Base-by-base conservation (phyloP, 768 basidiomycete genomes). In the Podaxis sp. region DNA sequence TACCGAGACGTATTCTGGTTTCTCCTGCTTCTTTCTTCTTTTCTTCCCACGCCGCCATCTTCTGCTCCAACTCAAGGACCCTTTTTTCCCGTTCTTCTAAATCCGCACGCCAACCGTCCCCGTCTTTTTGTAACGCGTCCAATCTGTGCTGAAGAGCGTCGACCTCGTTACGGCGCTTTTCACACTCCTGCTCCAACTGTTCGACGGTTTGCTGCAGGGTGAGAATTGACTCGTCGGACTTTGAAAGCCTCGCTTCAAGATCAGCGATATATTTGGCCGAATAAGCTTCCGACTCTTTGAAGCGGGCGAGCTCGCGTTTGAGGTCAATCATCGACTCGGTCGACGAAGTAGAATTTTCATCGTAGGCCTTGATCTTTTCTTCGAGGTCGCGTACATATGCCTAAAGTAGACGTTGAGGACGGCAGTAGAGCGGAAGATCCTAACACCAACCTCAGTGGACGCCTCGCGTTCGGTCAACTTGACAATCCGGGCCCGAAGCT, bases 351-450 rank as follows among this genome's bases (percentile, higher is more conserved):
- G 87, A 88, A 2, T 85, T 85, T 68, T 98, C 96, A 67, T 94
- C 88, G 70, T 89, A 91, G 4, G 82, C 75, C 76, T 90, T 94
- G 71, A 99, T 86, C 76, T 92, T 94, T 71, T 91, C 88, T 74
- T 99, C 96, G 36, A 98, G 80, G 71, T 98, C 96, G 29, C 86
- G 91, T 49, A 98, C 88, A 72, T 98, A 98, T 1, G 90, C 90
- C 94, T 96, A 70, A 29, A 65, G 37, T 36, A 55, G 19, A 59
- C 58, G 37, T 57, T 65, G 43, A 68, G 63, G 66, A 73, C 55
- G 40, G 62, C 38, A 22, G 55, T 29, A 17, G 27, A 8, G 61
- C 24, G 27, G 12, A 55, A 33, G 47, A 56, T 22, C 11, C 47
- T 46, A 36, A 59, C 19, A 73, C 82, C 69, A 69, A 93, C 94